These are phyloP conservation scores for Candida mesenterica DNA, from an alignment of 1,139 yeast genomes.

Conservation along the genomic window DNA sequence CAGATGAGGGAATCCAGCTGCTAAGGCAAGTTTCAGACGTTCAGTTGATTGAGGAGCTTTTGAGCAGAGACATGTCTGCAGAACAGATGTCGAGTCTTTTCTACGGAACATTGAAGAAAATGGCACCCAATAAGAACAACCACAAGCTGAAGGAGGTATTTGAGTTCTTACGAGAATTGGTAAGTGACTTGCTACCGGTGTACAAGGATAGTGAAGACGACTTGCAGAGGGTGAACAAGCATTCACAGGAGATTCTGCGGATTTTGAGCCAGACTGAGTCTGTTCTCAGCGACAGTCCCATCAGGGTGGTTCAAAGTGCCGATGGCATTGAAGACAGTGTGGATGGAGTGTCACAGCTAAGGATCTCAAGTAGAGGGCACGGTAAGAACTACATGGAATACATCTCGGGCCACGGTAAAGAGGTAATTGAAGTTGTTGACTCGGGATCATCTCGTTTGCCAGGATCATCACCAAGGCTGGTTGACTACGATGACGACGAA, in stretches of 20 bases:
- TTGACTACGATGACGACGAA: constrained; percentile 2
- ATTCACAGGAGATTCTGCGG: constrained; percentile 12
- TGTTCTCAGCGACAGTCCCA: constrained; percentile 5
- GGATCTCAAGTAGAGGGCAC: constrained; percentile 9
- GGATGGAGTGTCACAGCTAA: constrained; percentile 15
- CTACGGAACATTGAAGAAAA: constrained; percentile 1
- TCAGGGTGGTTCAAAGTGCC: too few species aligned
- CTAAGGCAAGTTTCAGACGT: constrained; percentile 6
- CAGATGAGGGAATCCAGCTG: too few species aligned
- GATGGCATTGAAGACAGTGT: constrained; percentile 14
- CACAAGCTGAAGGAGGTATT: neutral
- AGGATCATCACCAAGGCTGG: too few species aligned
- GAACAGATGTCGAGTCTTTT: constrained; percentile 2
- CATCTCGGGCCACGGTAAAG: neutral
- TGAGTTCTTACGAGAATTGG: constrained; percentile 1
- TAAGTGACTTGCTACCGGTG: constrained; percentile 1
- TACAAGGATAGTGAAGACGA: neutral
- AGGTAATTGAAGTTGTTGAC: neutral
- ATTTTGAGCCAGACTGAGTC: constrained; percentile 1
- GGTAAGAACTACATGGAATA: neutral
- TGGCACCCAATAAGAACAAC: constrained; percentile 3
- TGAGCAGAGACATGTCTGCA: constrained; percentile 4
- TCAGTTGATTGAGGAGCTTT: constrained; percentile 5
- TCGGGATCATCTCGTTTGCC: too few species aligned
- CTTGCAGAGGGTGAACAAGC: constrained; percentile 9